Base-by-base conservation (phyloP, 2,329 filamentous ascomycete genomes). In the Aureobasidium musti region DNA sequence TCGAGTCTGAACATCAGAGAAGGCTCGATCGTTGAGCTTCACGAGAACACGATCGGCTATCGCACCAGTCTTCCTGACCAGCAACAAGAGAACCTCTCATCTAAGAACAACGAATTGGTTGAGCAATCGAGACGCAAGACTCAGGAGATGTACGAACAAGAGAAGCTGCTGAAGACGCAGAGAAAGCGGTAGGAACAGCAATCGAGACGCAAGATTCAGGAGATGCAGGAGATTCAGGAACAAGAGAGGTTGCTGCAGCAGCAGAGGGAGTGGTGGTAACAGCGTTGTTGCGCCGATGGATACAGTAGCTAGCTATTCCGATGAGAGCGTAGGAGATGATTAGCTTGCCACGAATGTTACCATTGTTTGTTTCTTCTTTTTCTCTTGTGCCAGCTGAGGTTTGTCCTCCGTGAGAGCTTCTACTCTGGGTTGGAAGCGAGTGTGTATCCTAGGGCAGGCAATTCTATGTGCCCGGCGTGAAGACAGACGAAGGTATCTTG, bases 151-250 rank as follows among this genome's bases (percentile, higher is more conserved):
- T 26, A 33, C 17, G 52, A 60, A 8, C 50, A 53, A 41, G 64
- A 66, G 35, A 57, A 17, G 23, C 14, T 53, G 61, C 13, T 64
- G 23, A 64, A 64, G 61, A n/a, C n/a, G n/a, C 47, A 54, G 61
- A 64, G n/a, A 26, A 63, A 52, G 59, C 23, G 33, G 17, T 63
- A 43, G 3, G n/a, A n/a, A n/a, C n/a, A n/a, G n/a, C n/a, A n/a
- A n/a, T n/a, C n/a, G n/a, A n/a, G n/a, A n/a, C n/a, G n/a, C n/a
- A n/a, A n/a, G n/a, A n/a, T n/a, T n/a, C n/a, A 33, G 5, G 30
- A 33, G 30, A 33, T 5, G 30, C 30, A 33, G 30, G 30, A 33
- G 30, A 33, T 8, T n/a, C n/a, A n/a, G n/a, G n/a, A n/a, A n/a
- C n/a, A n/a, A n/a, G n/a, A n/a, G n/a, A n/a, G n/a, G n/a, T n/a